Conservation (phyloP, 2,329 filamentous ascomycete species). For the Amesomyces nigricolor region DNA sequence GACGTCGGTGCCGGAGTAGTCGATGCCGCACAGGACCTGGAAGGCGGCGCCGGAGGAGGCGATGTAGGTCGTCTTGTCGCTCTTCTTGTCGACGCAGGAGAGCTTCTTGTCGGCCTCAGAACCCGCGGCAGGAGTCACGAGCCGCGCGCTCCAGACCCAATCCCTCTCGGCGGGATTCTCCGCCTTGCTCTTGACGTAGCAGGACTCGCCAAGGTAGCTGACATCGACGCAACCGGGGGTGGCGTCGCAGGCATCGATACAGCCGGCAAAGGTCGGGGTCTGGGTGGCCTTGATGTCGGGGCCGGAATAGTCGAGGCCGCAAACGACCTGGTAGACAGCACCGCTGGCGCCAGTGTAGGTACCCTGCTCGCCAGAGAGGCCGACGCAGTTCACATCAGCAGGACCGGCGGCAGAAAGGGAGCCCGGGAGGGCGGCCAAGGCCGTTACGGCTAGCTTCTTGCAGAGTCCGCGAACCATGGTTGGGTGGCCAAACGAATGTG, state of each 20-base stretch:
- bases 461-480: not conserved
- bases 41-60: not conserved
- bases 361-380: not conserved
- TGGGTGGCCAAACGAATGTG: not conserved
- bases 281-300: not conserved
- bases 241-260: slow-evolving; percentile 4
- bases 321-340: not conserved
- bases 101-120: not conserved
- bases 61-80: not conserved
- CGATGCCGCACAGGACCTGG: not conserved
- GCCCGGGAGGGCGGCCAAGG: not conserved
- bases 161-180: not conserved
- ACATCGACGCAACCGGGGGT: slow-evolving; percentile 1
- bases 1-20: not conserved
- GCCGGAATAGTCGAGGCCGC: slow-evolving; percentile 3
- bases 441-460: not conserved
- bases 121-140: not conserved
- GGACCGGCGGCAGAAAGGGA: not conserved
- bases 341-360: slow-evolving; percentile 2
- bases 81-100: not conserved
- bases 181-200: slow-evolving; percentile 3
- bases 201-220: not conserved
- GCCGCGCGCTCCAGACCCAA: slow-evolving; percentile 1
- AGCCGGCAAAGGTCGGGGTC: not conserved
- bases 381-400: not conserved